Evolutionary conservation across 2,329 filamentous ascomycete genomes (phyloP).

Genomic region (Colletotrichum orchidophilum): DNA sequence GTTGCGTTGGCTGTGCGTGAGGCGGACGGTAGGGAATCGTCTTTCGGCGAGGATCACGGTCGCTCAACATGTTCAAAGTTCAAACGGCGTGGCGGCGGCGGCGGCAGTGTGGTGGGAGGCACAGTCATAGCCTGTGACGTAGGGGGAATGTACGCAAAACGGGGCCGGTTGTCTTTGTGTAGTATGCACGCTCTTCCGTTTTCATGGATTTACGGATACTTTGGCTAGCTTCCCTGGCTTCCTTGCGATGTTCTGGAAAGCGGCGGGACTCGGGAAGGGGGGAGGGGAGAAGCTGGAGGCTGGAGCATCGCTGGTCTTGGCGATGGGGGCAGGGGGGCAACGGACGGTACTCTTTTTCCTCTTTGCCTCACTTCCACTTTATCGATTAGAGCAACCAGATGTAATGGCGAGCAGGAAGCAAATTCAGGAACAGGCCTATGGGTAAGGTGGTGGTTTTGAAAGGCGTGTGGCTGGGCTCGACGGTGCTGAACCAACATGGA

Average conservation of each 20-base stretch:
- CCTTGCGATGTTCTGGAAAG: background rate
- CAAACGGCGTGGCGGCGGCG: background rate
- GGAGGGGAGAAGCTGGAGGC: no score
- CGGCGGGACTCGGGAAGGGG: background rate
- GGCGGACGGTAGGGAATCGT: background rate
- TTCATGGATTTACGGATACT: background rate
- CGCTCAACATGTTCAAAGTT: slow-evolving; percentile 10
- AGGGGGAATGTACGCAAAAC: background rate
- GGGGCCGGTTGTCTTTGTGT: slow-evolving; percentile 22
- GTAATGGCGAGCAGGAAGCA: background rate
- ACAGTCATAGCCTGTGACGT: slow-evolving; percentile 23
- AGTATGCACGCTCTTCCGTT: no score
- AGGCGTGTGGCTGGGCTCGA: background rate
- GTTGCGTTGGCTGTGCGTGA: background rate
- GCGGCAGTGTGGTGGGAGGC: background rate
- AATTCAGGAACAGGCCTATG: background rate
- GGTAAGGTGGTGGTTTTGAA: background rate
- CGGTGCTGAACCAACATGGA: background rate
- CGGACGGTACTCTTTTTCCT: background rate
- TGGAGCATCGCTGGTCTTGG: background rate
- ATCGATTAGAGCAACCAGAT: no score
- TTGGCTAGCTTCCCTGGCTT: background rate
- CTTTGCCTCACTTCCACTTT: background rate
- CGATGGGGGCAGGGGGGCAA: background rate
- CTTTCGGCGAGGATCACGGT: no score